These are phyloP conservation scores for Salinomyces thailandicus DNA, from an alignment of 2,329 filamentous ascomycete species.

Conservation along the genomic window DNA sequence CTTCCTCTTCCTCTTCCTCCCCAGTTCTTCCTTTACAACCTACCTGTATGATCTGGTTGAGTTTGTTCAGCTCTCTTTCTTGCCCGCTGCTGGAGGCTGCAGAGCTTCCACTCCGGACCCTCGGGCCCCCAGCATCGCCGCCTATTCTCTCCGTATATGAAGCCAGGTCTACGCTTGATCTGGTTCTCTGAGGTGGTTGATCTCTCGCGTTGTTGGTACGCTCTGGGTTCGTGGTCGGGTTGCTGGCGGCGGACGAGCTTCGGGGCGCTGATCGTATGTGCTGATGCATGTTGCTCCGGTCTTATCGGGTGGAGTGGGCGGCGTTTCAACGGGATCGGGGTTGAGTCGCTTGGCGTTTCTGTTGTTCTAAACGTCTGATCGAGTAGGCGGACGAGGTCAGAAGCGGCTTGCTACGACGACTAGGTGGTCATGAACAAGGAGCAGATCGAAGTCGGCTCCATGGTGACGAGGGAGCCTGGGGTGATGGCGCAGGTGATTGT, in stretches of 20 bases:
- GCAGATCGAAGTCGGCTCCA: conserved; percentile 4
- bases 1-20: neutral
- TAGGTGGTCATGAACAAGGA: neutral
- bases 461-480: neutral
- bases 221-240: conserved; percentile 60
- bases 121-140: conserved; percentile 26
- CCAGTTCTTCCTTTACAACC: conserved; percentile 9
- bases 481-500: neutral
- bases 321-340: neutral
- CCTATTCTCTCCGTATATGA: conserved; percentile 40
- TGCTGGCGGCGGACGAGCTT: conserved; percentile 61
- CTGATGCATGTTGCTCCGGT: conserved; percentile 62
- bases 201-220: conserved; percentile 66
- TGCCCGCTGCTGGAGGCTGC: conserved; percentile 26
- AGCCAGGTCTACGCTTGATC: conserved; percentile 43
- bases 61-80: conserved; percentile 62
- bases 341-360: neutral
- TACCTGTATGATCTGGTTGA: conserved; percentile 92
- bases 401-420: conserved; percentile 3
- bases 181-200: conserved; percentile 39
- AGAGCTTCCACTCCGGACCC: conserved; percentile 38
- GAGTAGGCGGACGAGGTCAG: neutral
- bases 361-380: neutral
- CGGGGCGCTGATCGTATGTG: conserved; percentile 67
- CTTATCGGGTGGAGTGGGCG: neutral